These are phyloP conservation scores for Metrosideros polymorpha DNA, from an alignment of 441 rosid species.

Conservation along the genomic window DNA sequence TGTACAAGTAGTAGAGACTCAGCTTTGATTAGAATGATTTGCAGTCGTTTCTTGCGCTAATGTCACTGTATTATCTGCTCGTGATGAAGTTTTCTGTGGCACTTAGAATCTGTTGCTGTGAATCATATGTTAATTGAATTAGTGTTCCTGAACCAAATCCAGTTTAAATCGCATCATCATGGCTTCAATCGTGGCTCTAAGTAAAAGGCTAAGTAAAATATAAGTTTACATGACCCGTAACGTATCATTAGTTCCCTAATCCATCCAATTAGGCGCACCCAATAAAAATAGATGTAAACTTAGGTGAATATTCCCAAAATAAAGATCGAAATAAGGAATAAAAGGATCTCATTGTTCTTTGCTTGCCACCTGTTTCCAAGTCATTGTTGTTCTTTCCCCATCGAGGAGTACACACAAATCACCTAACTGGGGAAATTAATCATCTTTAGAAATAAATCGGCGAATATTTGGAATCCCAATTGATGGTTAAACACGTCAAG, in stretches of 20 bases:
- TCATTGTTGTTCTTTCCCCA: background rate
- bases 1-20: too few species aligned
- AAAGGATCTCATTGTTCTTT: background rate
- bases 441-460: background rate
- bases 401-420: background rate
- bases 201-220: background rate
- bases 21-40: too few species aligned
- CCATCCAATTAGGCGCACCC: background rate
- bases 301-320: background rate
- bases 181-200: background rate
- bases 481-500: background rate
- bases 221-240: too few species aligned
- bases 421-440: background rate
- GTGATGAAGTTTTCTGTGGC: too few species aligned
- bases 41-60: too few species aligned
- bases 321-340: background rate
- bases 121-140: too few species aligned
- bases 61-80: too few species aligned
- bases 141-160: too few species aligned
- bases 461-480: too few species aligned
- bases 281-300: background rate
- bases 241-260: too few species aligned
- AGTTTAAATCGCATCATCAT: too few species aligned
- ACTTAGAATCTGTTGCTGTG: too few species aligned
- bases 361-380: constrained; percentile 4